phyloP scores from a whole-genome alignment of 768 basidiomycete genomes.

The Tulasnella sp. region DNA sequence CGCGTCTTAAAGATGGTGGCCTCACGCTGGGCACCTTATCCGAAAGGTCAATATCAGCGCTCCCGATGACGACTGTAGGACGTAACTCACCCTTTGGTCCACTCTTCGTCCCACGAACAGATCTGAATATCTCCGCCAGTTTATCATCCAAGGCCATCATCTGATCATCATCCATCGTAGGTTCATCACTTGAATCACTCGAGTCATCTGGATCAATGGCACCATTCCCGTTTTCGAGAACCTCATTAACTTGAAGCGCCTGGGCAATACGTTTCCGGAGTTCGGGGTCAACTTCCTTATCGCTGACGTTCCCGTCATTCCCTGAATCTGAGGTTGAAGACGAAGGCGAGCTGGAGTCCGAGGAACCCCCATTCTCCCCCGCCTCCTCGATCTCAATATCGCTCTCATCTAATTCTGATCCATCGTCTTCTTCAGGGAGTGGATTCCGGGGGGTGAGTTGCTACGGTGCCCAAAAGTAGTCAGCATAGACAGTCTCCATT shows the following conservation, averaged over 20 bases:
- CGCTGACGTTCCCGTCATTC: slow-evolving; percentile 30
- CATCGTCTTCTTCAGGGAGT: slow-evolving; percentile 21
- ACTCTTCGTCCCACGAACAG: slow-evolving; percentile 46
- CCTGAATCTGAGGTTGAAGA: slow-evolving; percentile 3
- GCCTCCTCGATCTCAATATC: slow-evolving; percentile 23
- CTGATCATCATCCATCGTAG: slow-evolving; percentile 89
- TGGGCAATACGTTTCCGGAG: slow-evolving; percentile 52
- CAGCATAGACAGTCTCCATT: background rate
- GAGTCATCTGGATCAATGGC: slow-evolving; percentile 47
- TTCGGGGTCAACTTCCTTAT: slow-evolving; percentile 35
- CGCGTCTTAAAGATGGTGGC: slow-evolving; percentile 95
- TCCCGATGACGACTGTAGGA: no score
- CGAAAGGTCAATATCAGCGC: slow-evolving; percentile 29
- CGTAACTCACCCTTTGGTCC: slow-evolving; percentile 43
- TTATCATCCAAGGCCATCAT: slow-evolving; percentile 96
- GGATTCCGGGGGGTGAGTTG: slow-evolving; percentile 70
- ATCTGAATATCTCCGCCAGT: slow-evolving; percentile 75
- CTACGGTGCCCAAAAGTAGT: slow-evolving; percentile 33
- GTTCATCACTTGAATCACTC: slow-evolving; percentile 49
- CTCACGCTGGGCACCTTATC: slow-evolving; percentile 63
- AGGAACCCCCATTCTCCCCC: slow-evolving; percentile 24
- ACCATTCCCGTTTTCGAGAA: slow-evolving; percentile 40
- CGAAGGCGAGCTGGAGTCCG: slow-evolving; percentile 18
- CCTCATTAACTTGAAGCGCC: slow-evolving; percentile 32
- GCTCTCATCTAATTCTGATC: slow-evolving; percentile 24